These are phyloP conservation scores for Arxiozyma bovina DNA, from an alignment of 1,139 yeast species.

Conservation along the genomic window DNA sequence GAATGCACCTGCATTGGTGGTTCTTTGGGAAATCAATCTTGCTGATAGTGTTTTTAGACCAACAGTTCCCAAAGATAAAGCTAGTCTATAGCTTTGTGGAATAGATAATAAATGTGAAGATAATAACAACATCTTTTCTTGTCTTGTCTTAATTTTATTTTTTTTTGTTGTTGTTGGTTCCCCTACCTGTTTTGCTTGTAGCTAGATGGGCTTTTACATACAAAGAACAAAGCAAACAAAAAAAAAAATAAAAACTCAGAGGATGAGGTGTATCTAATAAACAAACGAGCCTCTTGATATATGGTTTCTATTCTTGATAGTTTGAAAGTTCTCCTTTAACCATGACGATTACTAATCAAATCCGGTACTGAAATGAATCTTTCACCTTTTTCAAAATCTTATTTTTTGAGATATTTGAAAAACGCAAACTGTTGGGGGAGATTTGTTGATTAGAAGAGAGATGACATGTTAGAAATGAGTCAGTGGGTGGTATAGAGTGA, in stretches of 20 bases:
- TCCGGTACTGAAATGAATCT: neutral
- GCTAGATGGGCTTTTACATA: neutral
- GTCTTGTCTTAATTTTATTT: neutral
- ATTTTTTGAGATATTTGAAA: neutral
- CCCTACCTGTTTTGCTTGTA: too few species aligned
- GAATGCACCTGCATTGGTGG: neutral
- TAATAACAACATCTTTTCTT: neutral
- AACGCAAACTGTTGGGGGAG: neutral
- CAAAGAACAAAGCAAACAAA: too few species aligned
- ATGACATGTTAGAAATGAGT: neutral
- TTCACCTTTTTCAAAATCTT: neutral
- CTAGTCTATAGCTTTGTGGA: neutral
- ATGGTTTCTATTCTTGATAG: neutral
- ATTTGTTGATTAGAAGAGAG: too few species aligned
- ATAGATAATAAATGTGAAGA: neutral
- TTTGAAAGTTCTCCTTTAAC: neutral
- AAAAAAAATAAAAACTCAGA: too few species aligned
- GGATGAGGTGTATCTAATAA: neutral
- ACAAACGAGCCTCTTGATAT: neutral
- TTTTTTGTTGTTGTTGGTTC: too few species aligned
- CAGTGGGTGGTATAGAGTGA: neutral
- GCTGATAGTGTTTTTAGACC: neutral
- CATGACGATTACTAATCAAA: neutral
- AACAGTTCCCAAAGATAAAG: neutral
- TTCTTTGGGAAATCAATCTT: neutral